Base-by-base conservation (phyloP, 208 protist species). In the Trypanosoma conorhini region DNA sequence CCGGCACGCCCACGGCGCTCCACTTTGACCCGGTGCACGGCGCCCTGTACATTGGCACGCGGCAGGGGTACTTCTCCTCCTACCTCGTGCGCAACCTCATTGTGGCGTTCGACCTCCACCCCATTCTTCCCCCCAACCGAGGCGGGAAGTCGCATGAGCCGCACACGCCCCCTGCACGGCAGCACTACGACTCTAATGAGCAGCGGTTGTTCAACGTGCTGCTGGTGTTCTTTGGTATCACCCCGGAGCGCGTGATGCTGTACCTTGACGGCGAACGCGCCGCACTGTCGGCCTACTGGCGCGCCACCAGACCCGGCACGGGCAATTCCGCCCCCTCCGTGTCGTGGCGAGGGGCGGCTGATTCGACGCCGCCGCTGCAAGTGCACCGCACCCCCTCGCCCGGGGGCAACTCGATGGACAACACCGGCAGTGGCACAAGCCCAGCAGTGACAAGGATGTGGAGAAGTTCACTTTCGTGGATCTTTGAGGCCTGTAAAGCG, bases 41-140 rank as follows among this genome's bases (percentile, higher is more conserved):
- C 60, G 79, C 81, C 31, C 51, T 94, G 8, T 94, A 94, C 54
- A 76, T 91, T 21, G 88, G 88, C 22, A 91, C 88, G n/a, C 71
- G 68, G 30, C 81, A 91, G 52, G 88, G 88, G 19, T 91, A 77
- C 64, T 35, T 94, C 42, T 67, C 82, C 51, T 89, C 85, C 15
- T 94, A 89, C 62, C 72, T 91, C 13, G 55, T 94, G 12, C 88
- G 83, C n/a, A 85, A 82, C 48, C 70, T 94, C 22, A 58, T 94
- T 17, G 48, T 78, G 3, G 88, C 88, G 1, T 79, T 87, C 26
- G 83, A 91, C 66, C 81, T 94, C 40, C 66, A 74, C 5, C 85
- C 85, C 57, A 54, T 87, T 55, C 59, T 68, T 56, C 65, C 52
- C 55, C 59, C 61, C 8, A 42, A 13, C 24, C 3, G n/a, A 15